phyloP scores from a whole-genome alignment of 805 yeast genomes.

The Wickerhamomyces chaumierensis region DNA sequence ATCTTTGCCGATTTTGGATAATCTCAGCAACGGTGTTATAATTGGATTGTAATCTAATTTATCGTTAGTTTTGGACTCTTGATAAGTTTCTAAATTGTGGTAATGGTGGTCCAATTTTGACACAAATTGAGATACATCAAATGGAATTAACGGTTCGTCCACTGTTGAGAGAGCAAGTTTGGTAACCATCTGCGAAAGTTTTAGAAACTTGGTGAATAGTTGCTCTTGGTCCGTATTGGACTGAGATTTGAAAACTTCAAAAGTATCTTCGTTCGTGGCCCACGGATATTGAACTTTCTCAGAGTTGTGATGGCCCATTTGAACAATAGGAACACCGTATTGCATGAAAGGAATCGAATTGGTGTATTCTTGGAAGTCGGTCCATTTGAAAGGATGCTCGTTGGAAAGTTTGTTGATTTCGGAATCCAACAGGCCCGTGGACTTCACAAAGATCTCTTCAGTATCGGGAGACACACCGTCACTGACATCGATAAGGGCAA shows the following conservation, averaged over 20 bases:
- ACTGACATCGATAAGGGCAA: slow-evolving; percentile 63
- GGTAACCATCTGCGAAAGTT: slow-evolving; percentile 45
- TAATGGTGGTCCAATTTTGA: slow-evolving; percentile 30
- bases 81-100: slow-evolving; percentile 34
- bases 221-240: slow-evolving; percentile 27
- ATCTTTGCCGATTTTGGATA: slow-evolving; percentile 34
- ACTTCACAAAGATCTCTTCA: slow-evolving; percentile 37
- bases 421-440: slow-evolving; percentile 15
- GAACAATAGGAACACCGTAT: slow-evolving; percentile 60
- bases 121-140: slow-evolving; percentile 38
- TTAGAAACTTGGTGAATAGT: slow-evolving; percentile 40
- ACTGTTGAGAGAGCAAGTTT: slow-evolving; percentile 44
- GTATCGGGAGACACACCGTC: slow-evolving; percentile 41
- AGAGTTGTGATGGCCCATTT: slow-evolving; percentile 36
- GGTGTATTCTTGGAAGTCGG: slow-evolving; percentile 31
- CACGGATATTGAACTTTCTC: slow-evolving; percentile 27
- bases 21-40: slow-evolving; percentile 20
- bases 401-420: slow-evolving; percentile 19
- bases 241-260: slow-evolving; percentile 37
- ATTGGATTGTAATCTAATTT: slow-evolving; percentile 20
- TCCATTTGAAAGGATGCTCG: slow-evolving; percentile 41
- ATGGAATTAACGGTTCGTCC: slow-evolving; percentile 72
- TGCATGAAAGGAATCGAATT: slow-evolving; percentile 60
- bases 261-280: slow-evolving; percentile 54
- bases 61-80: slow-evolving; percentile 14